A percentile compares a stretch with the other conserved stretches of the same genome.
phyloP scores from a whole-genome alignment of 2,329 filamentous ascomycete species.

The Amylocarpus encephaloides region DNA sequence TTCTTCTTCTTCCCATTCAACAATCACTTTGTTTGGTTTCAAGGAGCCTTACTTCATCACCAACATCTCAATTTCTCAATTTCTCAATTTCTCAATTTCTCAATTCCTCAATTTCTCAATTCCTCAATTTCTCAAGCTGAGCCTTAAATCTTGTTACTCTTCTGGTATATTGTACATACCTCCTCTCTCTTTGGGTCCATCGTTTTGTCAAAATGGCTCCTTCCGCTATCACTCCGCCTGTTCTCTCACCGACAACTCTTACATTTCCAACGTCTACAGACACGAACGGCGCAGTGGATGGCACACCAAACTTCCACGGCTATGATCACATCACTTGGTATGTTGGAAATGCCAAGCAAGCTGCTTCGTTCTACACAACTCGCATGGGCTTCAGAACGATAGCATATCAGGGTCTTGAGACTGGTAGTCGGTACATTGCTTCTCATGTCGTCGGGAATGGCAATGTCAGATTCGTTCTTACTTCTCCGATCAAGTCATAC shows the following conservation, averaged over 20 bases:
- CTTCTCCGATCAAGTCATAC: constrained; percentile 66
- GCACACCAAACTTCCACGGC: constrained; percentile 59
- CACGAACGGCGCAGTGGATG: constrained; percentile 49
- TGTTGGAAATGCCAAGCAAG: constrained; percentile 95
- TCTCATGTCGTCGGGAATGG: constrained; percentile 80
- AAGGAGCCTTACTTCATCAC: not conserved
- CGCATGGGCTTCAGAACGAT: constrained; percentile 80
- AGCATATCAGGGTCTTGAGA: constrained; percentile 85
- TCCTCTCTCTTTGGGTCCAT: not conserved
- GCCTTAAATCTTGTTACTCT: not conserved
- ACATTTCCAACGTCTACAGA: constrained; percentile 37
- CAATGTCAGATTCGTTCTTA: constrained; percentile 74
- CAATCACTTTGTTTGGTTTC: not conserved
- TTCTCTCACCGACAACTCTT: constrained; percentile 27
- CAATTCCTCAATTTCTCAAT: not conserved
- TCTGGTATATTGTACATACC: not conserved
- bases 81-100: not conserved
- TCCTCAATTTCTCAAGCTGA: not conserved
- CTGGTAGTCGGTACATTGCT: constrained; percentile 71
- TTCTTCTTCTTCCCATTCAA: not conserved
- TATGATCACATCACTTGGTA: constrained; percentile 96
- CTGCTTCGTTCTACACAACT: constrained; percentile 78
- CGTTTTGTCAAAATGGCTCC: constrained; percentile 21
- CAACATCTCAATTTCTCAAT: not conserved
- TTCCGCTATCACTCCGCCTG: constrained; percentile 20